Evolutionary conservation across 2,329 filamentous ascomycete genomes (phyloP).

Genomic region (Emergomyces orientalis): DNA sequence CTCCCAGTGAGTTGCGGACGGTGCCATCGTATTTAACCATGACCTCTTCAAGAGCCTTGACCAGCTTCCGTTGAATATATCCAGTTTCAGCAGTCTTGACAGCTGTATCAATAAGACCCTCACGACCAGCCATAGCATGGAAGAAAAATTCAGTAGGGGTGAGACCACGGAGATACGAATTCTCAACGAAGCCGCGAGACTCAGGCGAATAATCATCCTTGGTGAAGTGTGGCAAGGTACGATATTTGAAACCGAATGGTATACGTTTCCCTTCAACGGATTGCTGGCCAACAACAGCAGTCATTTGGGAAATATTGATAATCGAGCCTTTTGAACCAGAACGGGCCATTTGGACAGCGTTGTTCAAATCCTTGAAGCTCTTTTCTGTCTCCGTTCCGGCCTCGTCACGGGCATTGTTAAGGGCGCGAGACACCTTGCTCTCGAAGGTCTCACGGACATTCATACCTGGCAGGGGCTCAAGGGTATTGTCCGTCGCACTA

Average conservation of each 20-base stretch:
- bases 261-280: constrained; percentile 98
- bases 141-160: constrained; percentile 98
- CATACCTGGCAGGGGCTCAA: constrained; percentile 95
- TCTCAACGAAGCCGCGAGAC: constrained; percentile 94
- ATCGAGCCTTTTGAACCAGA: constrained; percentile 98
- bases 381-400: constrained; percentile 87
- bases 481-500: constrained; percentile 70
- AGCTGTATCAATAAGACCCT: constrained; percentile 98
- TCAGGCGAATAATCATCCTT: constrained; percentile 99
- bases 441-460: constrained; percentile 98
- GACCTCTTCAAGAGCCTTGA: constrained; percentile 95
- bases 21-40: constrained; percentile 97
- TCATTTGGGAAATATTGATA: constrained; percentile 99
- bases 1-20: constrained; percentile 90
- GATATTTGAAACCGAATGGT: constrained; percentile 97
- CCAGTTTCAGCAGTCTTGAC: constrained; percentile 99
- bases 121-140: constrained; percentile 99
- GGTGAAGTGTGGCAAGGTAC: constrained; percentile 92
- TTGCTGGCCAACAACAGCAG: constrained; percentile 92
- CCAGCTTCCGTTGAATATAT: constrained; percentile 96
- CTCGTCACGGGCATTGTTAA: constrained; percentile 93
- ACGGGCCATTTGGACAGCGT: constrained; percentile 89
- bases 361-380: constrained; percentile 91
- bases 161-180: constrained; percentile 91
- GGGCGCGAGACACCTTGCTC: constrained; percentile 84